Conservation (phyloP, 345 rosid species). For the Hibiscus syriacus region DNA sequence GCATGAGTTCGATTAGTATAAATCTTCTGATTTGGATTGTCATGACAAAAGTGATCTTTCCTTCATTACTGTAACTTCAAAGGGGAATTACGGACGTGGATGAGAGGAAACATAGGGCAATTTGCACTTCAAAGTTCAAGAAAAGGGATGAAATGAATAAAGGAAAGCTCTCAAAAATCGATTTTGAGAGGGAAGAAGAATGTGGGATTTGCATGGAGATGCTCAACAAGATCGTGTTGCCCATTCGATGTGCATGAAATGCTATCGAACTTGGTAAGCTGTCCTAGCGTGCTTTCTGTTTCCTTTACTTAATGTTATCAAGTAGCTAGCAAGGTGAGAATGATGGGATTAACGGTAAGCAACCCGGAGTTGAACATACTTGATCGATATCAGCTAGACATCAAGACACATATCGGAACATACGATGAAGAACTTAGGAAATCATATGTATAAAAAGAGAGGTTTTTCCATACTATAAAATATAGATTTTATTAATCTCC, state of each 20-base stretch:
- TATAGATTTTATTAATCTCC: no score
- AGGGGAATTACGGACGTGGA: constrained; percentile 71
- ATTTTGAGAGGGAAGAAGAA: constrained; percentile 80
- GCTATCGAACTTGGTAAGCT: constrained; percentile 67
- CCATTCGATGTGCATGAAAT: constrained; percentile 74
- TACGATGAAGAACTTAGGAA: no score
- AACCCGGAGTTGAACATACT: neutral
- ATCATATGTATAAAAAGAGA: no score
- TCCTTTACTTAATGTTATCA: neutral
- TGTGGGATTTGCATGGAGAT: constrained; percentile 90
- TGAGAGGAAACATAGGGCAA: constrained; percentile 67
- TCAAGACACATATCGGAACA: neutral
- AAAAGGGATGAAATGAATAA: constrained; percentile 38
- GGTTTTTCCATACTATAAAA: no score
- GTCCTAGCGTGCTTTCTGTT: neutral
- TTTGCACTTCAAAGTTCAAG: constrained; percentile 47
- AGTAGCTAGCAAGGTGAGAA: neutral
- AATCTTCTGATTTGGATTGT: constrained; percentile 4
- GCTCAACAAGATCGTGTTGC: constrained; percentile 58
- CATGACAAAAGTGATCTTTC: constrained; percentile 63
- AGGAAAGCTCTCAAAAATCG: constrained; percentile 68
- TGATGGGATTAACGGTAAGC: no score
- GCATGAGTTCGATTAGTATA: neutral
- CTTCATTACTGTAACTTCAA: constrained; percentile 67
- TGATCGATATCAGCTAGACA: neutral